Evolutionary conservation across 2,329 filamentous ascomycete species (phyloP).

Genomic region (Phyllosticta citrichinensis): DNA sequence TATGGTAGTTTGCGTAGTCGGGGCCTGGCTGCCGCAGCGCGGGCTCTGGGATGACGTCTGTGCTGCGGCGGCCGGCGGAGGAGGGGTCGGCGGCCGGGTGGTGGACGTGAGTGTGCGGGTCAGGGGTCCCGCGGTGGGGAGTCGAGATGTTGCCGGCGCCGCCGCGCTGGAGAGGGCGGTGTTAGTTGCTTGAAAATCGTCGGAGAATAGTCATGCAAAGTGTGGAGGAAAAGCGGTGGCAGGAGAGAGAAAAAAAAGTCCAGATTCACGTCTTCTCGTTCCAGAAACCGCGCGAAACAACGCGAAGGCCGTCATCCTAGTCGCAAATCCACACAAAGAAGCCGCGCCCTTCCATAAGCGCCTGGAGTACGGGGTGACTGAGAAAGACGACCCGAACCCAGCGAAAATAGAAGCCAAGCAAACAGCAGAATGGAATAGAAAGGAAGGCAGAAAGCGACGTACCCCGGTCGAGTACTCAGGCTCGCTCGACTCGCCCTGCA

Average conservation of each 20-base stretch:
- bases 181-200: background rate
- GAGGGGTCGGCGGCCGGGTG: background rate
- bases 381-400: too few species aligned
- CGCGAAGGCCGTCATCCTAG: too few species aligned
- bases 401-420: background rate
- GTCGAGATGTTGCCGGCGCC: constrained; percentile 23
- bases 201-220: too few species aligned
- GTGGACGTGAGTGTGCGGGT: background rate
- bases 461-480: constrained; percentile 20
- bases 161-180: constrained; percentile 1
- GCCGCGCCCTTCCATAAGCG: too few species aligned
- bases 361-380: too few species aligned
- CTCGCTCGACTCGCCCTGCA: constrained; percentile 16
- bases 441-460: background rate
- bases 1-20: constrained; percentile 26
- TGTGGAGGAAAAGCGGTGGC: too few species aligned
- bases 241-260: too few species aligned
- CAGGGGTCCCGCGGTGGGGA: constrained; percentile 9
- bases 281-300: too few species aligned
- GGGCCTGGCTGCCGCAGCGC: constrained; percentile 17
- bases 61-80: constrained; percentile 10
- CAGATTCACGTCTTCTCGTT: too few species aligned
- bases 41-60: constrained; percentile 26
- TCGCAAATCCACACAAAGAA: too few species aligned
- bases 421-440: background rate